These are phyloP conservation scores for Margaritispora aquatica DNA, from an alignment of 495 filamentous ascomycete species.

Conservation along the genomic window DNA sequence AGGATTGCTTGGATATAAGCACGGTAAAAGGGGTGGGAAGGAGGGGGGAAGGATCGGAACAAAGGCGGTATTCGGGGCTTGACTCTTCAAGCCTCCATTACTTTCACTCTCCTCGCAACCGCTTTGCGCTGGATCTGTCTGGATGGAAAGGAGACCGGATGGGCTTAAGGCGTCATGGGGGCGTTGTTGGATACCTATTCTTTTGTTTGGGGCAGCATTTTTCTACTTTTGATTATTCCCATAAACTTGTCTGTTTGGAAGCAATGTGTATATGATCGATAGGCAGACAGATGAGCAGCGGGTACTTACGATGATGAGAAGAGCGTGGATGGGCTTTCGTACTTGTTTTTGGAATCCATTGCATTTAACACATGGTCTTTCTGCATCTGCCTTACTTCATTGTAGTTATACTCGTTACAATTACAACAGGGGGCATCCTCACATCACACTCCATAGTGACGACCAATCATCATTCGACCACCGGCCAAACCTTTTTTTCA, in stretches of 20 bases:
- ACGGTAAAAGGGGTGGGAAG: too few species aligned
- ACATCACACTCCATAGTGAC: too few species aligned
- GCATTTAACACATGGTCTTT: too few species aligned
- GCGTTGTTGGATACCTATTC: slow-evolving; percentile 1
- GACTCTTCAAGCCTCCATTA: not conserved
- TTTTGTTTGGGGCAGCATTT: not conserved
- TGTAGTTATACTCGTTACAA: too few species aligned
- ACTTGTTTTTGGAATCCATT: not conserved
- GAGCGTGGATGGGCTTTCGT: not conserved
- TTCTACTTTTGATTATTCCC: too few species aligned
- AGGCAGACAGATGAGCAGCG: too few species aligned
- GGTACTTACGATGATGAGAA: not conserved
- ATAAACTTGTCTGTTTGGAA: too few species aligned
- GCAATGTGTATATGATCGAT: not conserved
- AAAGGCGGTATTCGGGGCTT: not conserved
- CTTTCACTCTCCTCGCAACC: not conserved
- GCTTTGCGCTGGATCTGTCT: not conserved
- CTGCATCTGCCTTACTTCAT: too few species aligned
- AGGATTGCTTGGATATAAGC: too few species aligned
- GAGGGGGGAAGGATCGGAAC: not conserved
- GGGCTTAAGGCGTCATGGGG: not conserved
- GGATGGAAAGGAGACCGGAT: not conserved
- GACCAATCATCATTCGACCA: too few species aligned
- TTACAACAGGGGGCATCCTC: too few species aligned
- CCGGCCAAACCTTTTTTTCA: too few species aligned